phyloP scores from a whole-genome alignment of 352 stramenopile species.

The Pythium insidiosum region DNA sequence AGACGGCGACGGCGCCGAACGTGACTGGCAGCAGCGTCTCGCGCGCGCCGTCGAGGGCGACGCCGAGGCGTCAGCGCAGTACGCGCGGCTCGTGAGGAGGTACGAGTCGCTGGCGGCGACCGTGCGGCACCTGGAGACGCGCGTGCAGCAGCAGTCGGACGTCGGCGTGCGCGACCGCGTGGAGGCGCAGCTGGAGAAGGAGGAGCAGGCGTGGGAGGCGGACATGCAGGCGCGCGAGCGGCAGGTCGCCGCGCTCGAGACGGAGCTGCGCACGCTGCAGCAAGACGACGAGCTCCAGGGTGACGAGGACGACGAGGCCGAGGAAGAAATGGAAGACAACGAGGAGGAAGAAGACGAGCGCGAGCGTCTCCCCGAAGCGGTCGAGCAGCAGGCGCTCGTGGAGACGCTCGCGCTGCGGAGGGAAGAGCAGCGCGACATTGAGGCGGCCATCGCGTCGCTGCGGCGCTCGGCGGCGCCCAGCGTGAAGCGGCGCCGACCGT shows the following conservation, averaged over 20 bases:
- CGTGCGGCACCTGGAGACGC: conserved; percentile 20
- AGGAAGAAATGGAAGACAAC: conserved; percentile 4
- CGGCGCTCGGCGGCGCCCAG: too few relatives aligned
- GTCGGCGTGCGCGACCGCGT: conserved; percentile 43
- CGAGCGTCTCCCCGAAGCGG: conserved; percentile 8
- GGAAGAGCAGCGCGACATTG: conserved; percentile 45
- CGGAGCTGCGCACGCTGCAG: conserved; percentile 31
- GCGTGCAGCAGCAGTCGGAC: conserved; percentile 12
- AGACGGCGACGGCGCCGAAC: neutral
- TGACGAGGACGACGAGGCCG: neutral
- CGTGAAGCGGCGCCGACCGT: too few relatives aligned
- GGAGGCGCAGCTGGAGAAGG: conserved; percentile 33
- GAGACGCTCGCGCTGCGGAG: conserved; percentile 34
- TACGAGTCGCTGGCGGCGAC: conserved; percentile 26
- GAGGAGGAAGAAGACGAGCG: conserved; percentile 17
- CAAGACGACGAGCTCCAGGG: too few relatives aligned
- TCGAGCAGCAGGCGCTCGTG: conserved; percentile 16
- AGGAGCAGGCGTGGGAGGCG: conserved; percentile 44
- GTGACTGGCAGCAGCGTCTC: too few relatives aligned
- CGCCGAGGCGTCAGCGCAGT: neutral
- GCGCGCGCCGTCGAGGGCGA: too few relatives aligned
- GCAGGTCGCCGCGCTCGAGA: conserved; percentile 31
- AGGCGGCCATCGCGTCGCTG: conserved; percentile 34
- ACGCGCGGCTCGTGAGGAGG: conserved; percentile 16
- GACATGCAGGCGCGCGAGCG: conserved; percentile 46